These are phyloP conservation scores for Fomitopsis pulvina DNA, from an alignment of 768 basidiomycete species.

Conservation along the genomic window DNA sequence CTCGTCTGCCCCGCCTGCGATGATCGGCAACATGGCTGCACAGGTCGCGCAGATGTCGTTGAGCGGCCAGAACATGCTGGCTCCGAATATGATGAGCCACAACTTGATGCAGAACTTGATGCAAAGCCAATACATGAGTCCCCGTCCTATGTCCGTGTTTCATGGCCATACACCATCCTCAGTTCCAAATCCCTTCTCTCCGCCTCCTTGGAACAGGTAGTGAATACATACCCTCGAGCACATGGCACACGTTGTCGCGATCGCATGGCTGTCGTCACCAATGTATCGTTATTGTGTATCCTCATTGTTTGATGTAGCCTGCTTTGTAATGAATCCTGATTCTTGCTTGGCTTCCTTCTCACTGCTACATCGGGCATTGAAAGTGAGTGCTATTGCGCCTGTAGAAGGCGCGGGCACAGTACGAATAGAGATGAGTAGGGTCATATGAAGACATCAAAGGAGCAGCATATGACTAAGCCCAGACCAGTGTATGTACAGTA, in stretches of 20 bases:
- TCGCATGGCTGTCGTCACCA: no score
- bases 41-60: background rate
- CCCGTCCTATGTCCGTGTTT: constrained; percentile 1
- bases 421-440: no score
- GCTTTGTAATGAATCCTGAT: background rate
- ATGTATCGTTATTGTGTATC: background rate
- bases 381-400: no score
- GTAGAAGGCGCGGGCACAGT: no score
- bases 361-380: no score
- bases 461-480: no score
- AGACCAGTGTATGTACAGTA: no score
- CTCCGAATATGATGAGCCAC: background rate
- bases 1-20: background rate
- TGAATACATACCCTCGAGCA: background rate
- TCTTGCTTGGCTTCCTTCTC: no score
- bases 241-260: background rate
- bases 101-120: constrained; percentile 3
- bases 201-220: background rate
- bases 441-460: no score
- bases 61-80: background rate
- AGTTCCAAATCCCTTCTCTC: background rate
- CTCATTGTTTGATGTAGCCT: background rate
- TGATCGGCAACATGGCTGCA: constrained; percentile 4
- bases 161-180: background rate
- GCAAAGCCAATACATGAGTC: background rate